Evolutionary conservation across 768 basidiomycete genomes (phyloP).

Genomic region (Serendipita sp.): DNA sequence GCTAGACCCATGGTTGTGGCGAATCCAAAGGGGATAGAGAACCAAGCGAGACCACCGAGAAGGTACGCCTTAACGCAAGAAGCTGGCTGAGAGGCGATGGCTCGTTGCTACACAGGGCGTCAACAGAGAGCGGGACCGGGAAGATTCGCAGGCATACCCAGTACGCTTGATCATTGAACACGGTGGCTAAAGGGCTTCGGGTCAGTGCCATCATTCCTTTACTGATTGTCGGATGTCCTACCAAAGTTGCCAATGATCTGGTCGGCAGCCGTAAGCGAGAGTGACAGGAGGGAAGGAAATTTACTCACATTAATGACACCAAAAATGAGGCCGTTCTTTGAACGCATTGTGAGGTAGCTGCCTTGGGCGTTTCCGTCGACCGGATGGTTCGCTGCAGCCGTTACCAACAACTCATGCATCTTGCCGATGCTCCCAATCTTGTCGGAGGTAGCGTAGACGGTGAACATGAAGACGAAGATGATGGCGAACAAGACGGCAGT

Average conservation of each 20-base stretch:
- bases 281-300: not conserved
- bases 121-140: not conserved
- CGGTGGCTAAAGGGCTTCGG: conserved; percentile 6
- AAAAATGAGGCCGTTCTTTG: conserved; percentile 62
- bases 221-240: conserved; percentile 23
- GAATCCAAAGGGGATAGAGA: conserved; percentile 69
- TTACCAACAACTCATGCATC: conserved; percentile 69
- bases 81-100: conserved; percentile 71
- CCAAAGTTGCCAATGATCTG: conserved; percentile 62
- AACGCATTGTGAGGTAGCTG: conserved; percentile 61
- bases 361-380: conserved; percentile 73
- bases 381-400: conserved; percentile 36
- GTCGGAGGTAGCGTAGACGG: conserved; percentile 61
- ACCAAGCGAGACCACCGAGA: conserved; percentile 82
- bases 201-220: conserved; percentile 8
- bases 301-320: conserved; percentile 54
- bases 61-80: conserved; percentile 85
- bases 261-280: not conserved
- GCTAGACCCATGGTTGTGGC: conserved; percentile 78
- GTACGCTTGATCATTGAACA: conserved; percentile 54
- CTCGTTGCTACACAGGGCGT: conserved; percentile 41
- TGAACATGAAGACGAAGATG: conserved; percentile 58
- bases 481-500: conserved; percentile 76
- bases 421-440: conserved; percentile 62
- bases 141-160: conserved; percentile 24